Percentiles rank a stretch among this genome's conserved stretches.
These are phyloP conservation scores for Galerina sulciceps DNA, from an alignment of 768 basidiomycete genomes.

Conservation along the genomic window DNA sequence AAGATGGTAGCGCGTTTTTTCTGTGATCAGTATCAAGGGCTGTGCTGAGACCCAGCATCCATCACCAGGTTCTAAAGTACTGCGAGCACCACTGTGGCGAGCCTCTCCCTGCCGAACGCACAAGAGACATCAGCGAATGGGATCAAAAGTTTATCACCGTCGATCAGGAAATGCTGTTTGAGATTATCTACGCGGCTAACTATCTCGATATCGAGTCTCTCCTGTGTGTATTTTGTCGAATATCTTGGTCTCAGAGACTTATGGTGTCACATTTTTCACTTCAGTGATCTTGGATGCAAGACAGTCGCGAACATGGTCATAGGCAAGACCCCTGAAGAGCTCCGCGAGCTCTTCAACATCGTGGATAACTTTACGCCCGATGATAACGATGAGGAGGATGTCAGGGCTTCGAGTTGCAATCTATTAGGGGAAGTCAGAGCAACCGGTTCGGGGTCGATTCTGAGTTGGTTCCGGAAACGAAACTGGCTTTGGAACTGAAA, in stretches of 20 bases:
- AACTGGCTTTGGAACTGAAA: too few relatives aligned
- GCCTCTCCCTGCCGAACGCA: conserved; percentile 91
- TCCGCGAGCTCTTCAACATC: conserved; percentile 97
- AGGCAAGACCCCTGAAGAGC: conserved; percentile 99
- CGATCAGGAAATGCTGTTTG: conserved; percentile 99
- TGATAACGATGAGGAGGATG: too few relatives aligned
- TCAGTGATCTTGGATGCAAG: conserved; percentile 95
- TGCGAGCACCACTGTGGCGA: conserved; percentile 99
- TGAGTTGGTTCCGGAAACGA: too few relatives aligned
- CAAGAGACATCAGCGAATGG: conserved; percentile 99
- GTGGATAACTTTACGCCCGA: conserved; percentile 98
- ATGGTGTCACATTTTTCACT: background rate
- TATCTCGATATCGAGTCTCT: conserved; percentile 99
- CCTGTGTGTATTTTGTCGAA: conserved; percentile 64
- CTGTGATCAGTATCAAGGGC: conserved; percentile 9
- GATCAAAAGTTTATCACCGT: conserved; percentile 98
- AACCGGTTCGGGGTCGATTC: too few relatives aligned
- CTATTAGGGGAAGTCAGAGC: conserved; percentile 87
- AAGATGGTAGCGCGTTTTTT: conserved; percentile 69
- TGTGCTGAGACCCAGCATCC: conserved; percentile 6
- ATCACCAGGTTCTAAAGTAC: conserved; percentile 88
- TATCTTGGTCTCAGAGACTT: background rate
- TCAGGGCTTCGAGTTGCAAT: conserved; percentile 33
- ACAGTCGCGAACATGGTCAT: conserved; percentile 99
- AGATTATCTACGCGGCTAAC: conserved; percentile 99